Percentiles rank a stretch among this genome's conserved stretches.
Evolutionary conservation across 2,329 filamentous ascomycete species (phyloP).

Genomic region (Sporothrix brunneoviolacea): DNA sequence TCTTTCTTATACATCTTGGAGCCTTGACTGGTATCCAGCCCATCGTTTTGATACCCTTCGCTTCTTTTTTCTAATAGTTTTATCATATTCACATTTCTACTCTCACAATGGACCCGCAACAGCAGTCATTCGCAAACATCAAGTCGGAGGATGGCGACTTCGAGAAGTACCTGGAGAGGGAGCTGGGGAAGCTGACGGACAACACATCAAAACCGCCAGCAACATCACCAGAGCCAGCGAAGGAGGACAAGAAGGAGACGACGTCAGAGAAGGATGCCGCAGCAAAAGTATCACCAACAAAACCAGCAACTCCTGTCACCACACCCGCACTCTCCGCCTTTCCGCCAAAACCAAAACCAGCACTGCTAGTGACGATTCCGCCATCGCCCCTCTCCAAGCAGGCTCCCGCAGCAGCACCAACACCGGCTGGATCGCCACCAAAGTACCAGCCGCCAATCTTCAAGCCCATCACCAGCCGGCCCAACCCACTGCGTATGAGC

Average conservation of each 20-base stretch:
- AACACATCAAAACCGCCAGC: neutral
- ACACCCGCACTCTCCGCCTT: neutral
- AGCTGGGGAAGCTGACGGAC: neutral
- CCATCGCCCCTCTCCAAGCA: too few relatives aligned
- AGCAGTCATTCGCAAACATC: neutral
- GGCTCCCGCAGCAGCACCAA: too few relatives aligned
- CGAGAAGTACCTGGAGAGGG: slow-evolving; percentile 6
- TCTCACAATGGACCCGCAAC: neutral
- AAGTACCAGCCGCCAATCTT: neutral
- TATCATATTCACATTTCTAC: neutral
- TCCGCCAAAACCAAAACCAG: neutral
- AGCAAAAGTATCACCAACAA: neutral
- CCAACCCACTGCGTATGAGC: neutral
- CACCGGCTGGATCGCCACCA: too few relatives aligned
- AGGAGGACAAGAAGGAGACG: too few relatives aligned
- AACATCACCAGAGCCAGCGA: neutral
- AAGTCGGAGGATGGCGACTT: slow-evolving; percentile 6
- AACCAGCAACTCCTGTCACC: neutral
- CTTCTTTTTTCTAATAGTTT: neutral
- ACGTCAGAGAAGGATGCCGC: too few relatives aligned
- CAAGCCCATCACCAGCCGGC: neutral
- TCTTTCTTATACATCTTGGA: neutral
- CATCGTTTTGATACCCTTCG: too few relatives aligned
- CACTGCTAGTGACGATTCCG: neutral
- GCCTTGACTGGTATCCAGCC: too few relatives aligned